A percentile compares a stretch with the other conserved stretches of the same genome.
phyloP scores from a whole-genome alignment of 2,329 filamentous ascomycete species.

The Corinectria fuckeliana region DNA sequence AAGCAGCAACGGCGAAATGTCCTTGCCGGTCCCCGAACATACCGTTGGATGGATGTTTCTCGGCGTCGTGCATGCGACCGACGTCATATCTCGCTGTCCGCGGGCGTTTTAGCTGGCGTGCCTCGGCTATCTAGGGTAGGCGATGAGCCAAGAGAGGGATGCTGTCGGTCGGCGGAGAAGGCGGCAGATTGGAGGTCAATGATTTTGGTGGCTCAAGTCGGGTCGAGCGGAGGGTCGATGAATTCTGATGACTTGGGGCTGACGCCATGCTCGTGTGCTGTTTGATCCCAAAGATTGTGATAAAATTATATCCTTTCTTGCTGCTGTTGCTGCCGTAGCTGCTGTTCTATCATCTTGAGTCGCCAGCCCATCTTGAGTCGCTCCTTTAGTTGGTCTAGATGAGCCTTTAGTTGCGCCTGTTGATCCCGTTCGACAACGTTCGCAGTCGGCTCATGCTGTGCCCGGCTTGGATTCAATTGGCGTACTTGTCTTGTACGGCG shows the following conservation, averaged over 20 bases:
- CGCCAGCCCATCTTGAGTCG: too few relatives aligned
- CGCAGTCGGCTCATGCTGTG: neutral
- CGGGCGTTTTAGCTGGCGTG: neutral
- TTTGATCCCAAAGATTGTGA: too few relatives aligned
- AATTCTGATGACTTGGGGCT: too few relatives aligned
- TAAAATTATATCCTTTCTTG: too few relatives aligned
- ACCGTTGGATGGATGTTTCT: neutral
- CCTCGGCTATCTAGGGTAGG: neutral
- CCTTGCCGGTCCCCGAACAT: neutral
- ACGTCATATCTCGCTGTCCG: neutral
- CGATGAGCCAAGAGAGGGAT: neutral
- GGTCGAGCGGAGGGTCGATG: too few relatives aligned
- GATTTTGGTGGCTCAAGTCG: too few relatives aligned
- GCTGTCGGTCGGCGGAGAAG: neutral
- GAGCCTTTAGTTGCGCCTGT: neutral
- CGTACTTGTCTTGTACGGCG: neutral
- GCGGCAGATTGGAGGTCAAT: too few relatives aligned
- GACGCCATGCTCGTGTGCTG: too few relatives aligned
- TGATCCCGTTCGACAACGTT: neutral
- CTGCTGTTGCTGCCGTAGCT: too few relatives aligned
- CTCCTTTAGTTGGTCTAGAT: too few relatives aligned
- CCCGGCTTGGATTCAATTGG: neutral
- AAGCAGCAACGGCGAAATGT: neutral
- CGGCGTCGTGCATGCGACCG: neutral
- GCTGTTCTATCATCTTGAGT: too few relatives aligned